Base-by-base conservation (phyloP, 768 basidiomycete species). In the Cantharellus anzutake region DNA sequence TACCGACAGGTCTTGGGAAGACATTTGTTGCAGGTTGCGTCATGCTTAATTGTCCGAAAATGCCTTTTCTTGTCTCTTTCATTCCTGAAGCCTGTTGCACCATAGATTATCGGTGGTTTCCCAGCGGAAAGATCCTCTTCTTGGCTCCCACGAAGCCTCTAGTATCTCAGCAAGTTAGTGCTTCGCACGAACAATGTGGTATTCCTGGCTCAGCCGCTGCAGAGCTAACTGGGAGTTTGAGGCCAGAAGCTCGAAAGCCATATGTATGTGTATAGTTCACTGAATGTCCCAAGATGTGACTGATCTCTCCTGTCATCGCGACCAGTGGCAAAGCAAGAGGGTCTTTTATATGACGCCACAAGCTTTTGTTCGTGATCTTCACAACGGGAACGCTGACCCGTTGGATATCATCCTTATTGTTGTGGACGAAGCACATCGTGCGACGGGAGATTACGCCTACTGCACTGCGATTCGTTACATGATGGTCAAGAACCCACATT, bases 281-380 rank as follows among this genome's bases (percentile, higher is more conserved):
- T 29, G 48, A 55, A 14, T 11, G 52, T 14, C 38, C 11, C 52
- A 14, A 55, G 7, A 55, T 55, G 11, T 55, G 11, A 11, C 52
- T 37, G 11, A 48, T 29, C 44, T 48, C 11, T 29, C 44, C 44
- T 48, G 44, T 48, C 11, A 29, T 48, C 29, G 11, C 11, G 44
- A 29, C 14, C 44, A 91, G 88, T 91, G 86, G 86, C 70, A 74
- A 61, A 77, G 83, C 65, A 90, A 88, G 67, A 76, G 90, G 0
- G 80, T 96, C 29, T 91, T 94, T 67, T 97, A 89, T 67, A 91
- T 93, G 82, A 97, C 93, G 0, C 91, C 93, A 0, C 96, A 98
- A 68, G 97, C 94, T 0, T 75, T 98, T 34, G 74, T 86, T 61
- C 94, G 94, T 62, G 96, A 99, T 67, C 73, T 98, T 29, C 71